Percentiles rank a stretch among this genome's conserved stretches.
Conservation (phyloP, 257 asterid genomes). For the Ilex aquifolium region DNA sequence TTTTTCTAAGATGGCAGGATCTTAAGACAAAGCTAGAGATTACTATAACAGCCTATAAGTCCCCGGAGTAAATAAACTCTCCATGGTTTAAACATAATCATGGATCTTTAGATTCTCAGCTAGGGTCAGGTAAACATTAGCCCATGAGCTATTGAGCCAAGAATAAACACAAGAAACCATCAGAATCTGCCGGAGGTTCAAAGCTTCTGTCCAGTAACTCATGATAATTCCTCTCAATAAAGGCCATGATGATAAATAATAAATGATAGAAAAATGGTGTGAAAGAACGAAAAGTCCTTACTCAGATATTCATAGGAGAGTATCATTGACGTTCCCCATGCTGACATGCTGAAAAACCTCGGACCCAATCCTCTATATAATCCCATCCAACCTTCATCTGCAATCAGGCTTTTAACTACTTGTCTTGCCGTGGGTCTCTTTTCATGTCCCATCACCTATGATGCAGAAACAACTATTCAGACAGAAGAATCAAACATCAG, state of each 20-base stretch:
- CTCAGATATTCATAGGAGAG: constrained; percentile 92
- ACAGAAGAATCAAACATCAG: constrained; percentile 4
- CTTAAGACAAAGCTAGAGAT: no score
- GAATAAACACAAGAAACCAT: no score
- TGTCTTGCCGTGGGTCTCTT: constrained; percentile 65
- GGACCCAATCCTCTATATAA: constrained; percentile 94
- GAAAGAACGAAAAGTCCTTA: constrained; percentile 19
- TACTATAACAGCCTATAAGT: no score
- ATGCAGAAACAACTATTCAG: constrained; percentile 11
- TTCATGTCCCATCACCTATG: constrained; percentile 74
- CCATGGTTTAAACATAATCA: no score
- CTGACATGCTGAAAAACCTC: constrained; percentile 95
- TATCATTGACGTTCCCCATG: constrained; percentile 99
- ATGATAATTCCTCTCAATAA: not conserved
- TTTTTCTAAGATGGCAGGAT: no score
- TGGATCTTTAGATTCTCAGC: no score
- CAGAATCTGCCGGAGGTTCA: not conserved
- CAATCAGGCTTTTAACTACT: constrained; percentile 65
- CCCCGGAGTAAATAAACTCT: no score
- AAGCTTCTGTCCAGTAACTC: not conserved
- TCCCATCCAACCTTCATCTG: constrained; percentile 94
- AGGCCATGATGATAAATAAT: not conserved
- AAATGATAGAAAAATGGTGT: not conserved
- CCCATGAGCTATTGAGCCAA: no score
- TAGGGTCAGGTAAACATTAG: no score